These are phyloP conservation scores for Solanum hybrid DNA, from an alignment of 305 asterid genomes.

Conservation along the genomic window DNA sequence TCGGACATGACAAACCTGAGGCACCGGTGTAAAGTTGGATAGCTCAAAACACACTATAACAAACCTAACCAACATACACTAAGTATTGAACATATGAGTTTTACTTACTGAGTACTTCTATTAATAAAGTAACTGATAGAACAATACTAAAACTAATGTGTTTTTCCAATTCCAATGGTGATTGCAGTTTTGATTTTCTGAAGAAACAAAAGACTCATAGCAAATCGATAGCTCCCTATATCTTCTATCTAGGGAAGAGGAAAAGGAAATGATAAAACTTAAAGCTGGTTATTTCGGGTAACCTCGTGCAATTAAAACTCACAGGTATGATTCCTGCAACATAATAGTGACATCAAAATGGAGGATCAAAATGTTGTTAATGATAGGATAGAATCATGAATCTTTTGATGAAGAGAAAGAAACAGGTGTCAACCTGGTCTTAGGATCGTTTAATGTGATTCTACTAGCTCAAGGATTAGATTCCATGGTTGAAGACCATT, in stretches of 20 bases:
- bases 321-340: background rate
- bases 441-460: background rate
- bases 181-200: background rate
- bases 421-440: background rate
- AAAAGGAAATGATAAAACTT: background rate
- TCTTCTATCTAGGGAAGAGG: background rate
- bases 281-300: background rate
- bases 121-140: background rate
- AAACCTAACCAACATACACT: background rate
- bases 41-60: background rate
- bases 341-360: background rate
- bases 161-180: background rate
- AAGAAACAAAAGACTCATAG: background rate
- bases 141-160: background rate
- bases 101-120: background rate
- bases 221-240: background rate
- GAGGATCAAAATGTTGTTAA: background rate
- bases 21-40: background rate
- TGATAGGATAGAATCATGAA: background rate
- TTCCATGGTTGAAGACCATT: background rate
- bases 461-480: background rate
- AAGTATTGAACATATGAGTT: background rate
- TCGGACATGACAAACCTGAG: background rate
- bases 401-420: background rate
- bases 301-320: background rate